phyloP scores from a whole-genome alignment of 306 rosid genomes.

The Canavalia gladiata region DNA sequence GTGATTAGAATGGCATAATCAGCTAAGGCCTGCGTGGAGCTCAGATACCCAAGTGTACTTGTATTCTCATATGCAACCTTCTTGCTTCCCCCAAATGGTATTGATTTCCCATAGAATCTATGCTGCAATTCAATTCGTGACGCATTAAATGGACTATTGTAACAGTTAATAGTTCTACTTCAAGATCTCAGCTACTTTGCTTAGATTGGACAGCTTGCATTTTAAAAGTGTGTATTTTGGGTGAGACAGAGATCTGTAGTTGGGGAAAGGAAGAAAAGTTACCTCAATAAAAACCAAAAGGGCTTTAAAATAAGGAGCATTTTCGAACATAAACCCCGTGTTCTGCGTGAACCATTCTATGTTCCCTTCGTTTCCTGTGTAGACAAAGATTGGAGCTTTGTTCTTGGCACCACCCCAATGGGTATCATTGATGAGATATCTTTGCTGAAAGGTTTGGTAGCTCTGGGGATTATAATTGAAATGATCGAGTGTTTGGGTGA shows the following conservation, averaged over 20 bases:
- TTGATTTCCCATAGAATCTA: constrained; percentile 88
- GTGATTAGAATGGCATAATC: constrained; percentile 82
- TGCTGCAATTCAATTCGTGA: constrained; percentile 63
- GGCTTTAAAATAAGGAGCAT: constrained; percentile 77
- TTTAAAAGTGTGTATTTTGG: background rate
- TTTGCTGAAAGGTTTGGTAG: constrained; percentile 75
- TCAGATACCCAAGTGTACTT: constrained; percentile 74
- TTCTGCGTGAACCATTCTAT: constrained; percentile 89
- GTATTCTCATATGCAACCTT: constrained; percentile 60
- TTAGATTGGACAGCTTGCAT: background rate
- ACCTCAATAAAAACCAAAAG: constrained; percentile 93
- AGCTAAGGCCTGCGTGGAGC: constrained; percentile 85
- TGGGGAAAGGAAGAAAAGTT: background rate
- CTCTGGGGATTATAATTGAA: constrained; percentile 79
- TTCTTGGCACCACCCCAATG: constrained; percentile 81
- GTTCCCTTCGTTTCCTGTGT: constrained; percentile 93
- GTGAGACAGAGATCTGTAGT: background rate
- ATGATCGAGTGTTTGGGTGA: constrained; percentile 91
- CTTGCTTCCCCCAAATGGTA: constrained; percentile 74
- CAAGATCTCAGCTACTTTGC: background rate
- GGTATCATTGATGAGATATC: constrained; percentile 79
- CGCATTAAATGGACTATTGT: background rate
- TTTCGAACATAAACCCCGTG: constrained; percentile 78
- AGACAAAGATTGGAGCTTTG: constrained; percentile 86
- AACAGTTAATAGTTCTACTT: background rate